Evolutionary conservation across 768 basidiomycete genomes (phyloP), one percentile per base, ranked within the genome.

Genomic region (Cystobasidium tubakii): DNA sequence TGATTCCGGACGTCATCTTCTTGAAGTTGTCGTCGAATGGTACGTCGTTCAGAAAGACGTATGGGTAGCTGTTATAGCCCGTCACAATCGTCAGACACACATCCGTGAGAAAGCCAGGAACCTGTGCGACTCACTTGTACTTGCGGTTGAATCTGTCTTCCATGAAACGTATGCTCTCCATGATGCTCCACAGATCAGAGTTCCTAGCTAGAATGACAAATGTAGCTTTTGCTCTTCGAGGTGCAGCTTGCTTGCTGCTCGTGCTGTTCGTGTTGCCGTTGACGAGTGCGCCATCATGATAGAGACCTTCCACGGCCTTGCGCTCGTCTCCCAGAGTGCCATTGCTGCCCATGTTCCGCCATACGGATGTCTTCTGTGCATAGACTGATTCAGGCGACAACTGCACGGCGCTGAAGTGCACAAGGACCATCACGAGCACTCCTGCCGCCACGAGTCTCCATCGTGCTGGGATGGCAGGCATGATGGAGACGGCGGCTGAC

Each of bases 61-160:
- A 92, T 10, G 90, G 89, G 81, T 92, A 92, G 25, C 85, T 83
- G 78, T 86, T 10, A 73, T 17, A 19, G 17, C 7, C 27, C 6
- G 7, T 6, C 6, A 39, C 15, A 39, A 36, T 63, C 10, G 27
- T 34, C 62, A 63, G 62, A 3, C 33, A 7, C 4, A 27, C 27
- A 34, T n/a, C 33, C n/a, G 57, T n/a, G 25, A n/a, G n/a, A 25
- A 66, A 21, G 65, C 27, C 36, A 19, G 53, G 39, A 39, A 39
- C 15, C 6, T 39, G n/a, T 15, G 39, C 27, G 19, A 21, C 33
- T 23, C 39, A 74, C 33, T 64, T 39, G 63, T 71, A 89, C 75
- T 84, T 85, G 62, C 83, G 82, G 81, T 96, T 96, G 83, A 96
- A 96, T 53, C 89, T 84, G 80, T 92, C 90, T 82, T 97, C 95